phyloP scores from a whole-genome alignment of 305 asterid species.

The Vinca major region DNA sequence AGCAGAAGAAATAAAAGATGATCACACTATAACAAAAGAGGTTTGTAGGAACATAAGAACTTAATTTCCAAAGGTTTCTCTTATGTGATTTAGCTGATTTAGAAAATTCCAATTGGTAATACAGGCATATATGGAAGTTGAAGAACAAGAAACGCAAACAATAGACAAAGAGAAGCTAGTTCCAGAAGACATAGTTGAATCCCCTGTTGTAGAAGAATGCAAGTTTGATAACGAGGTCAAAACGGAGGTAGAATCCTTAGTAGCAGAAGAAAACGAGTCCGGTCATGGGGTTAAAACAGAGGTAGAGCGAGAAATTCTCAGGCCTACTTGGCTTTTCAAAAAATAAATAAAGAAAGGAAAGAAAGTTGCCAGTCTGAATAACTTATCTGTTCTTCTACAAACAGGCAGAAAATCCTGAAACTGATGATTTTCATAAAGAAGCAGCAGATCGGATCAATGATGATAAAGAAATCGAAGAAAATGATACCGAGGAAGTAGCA shows the following conservation, averaged over 20 bases:
- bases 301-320: conserved; percentile 12
- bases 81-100: neutral
- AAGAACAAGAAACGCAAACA: conserved; percentile 15
- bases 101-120: neutral
- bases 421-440: conserved; percentile 2
- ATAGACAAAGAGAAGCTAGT: conserved; percentile 10
- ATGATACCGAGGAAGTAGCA: neutral
- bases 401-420: conserved; percentile 18
- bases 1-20: neutral
- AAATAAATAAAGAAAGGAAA: neutral
- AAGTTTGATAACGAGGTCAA: conserved; percentile 11
- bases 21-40: neutral
- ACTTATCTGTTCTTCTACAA: neutral
- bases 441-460: neutral
- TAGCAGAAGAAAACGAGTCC: conserved; percentile 13
- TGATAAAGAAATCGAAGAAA: neutral
- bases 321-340: neutral
- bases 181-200: neutral
- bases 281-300: conserved; percentile 17
- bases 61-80: neutral
- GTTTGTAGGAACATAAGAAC: neutral
- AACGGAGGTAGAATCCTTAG: conserved; percentile 10
- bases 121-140: conserved; percentile 9
- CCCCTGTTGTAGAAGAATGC: conserved; percentile 10
- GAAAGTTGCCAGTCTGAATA: neutral